phyloP scores from a whole-genome alignment of 495 filamentous ascomycete genomes.

The Delitschia confertaspora region DNA sequence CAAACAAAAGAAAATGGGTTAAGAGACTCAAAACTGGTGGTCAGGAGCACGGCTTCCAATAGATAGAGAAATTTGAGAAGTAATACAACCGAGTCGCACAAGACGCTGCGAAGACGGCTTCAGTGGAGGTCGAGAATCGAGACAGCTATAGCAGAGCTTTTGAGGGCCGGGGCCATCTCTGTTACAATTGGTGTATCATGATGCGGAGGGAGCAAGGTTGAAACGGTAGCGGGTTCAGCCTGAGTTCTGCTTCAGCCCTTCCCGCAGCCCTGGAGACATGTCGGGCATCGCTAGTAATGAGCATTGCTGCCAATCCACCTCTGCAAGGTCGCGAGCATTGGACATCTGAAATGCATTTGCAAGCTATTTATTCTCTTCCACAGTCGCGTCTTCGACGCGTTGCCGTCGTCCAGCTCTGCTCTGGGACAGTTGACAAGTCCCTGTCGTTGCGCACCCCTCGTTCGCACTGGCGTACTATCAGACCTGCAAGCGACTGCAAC shows the following conservation, averaged over 20 bases:
- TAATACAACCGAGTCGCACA: slow-evolving; percentile 19
- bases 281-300: no score
- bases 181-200: slow-evolving; percentile 21
- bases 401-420: background rate
- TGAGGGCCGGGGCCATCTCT: slow-evolving; percentile 20
- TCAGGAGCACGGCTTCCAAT: slow-evolving; percentile 29
- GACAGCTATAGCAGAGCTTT: slow-evolving; percentile 24
- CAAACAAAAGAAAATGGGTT: slow-evolving; percentile 23
- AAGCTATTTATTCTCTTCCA: no score
- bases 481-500: background rate
- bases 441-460: no score
- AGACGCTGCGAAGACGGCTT: slow-evolving; percentile 22
- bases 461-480: background rate
- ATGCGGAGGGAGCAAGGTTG: slow-evolving; percentile 3
- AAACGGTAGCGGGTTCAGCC: slow-evolving; percentile 4
- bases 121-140: slow-evolving; percentile 16
- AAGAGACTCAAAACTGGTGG: slow-evolving; percentile 26
- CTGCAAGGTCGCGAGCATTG: no score
- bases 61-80: slow-evolving; percentile 15
- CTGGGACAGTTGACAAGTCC: no score
- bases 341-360: no score
- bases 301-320: no score
- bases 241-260: slow-evolving; percentile 5
- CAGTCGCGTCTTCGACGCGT: slow-evolving; percentile 2
- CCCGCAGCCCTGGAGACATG: slow-evolving; percentile 8